Base-by-base conservation (phyloP, 495 filamentous ascomycete genomes). In the Aspergillus affinis region DNA sequence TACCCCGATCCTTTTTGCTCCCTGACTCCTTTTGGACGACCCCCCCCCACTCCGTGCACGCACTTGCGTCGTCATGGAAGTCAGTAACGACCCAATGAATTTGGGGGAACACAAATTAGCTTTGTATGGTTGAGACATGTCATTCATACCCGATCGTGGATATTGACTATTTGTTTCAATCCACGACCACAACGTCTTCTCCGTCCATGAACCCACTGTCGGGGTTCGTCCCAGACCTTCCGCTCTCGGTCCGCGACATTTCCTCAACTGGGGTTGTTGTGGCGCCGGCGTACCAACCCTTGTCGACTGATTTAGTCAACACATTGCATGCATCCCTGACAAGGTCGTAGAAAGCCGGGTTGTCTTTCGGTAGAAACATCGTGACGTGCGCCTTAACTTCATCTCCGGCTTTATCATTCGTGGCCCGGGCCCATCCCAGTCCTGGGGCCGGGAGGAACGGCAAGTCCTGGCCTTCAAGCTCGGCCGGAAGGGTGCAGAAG, bases 351-450 rank as follows among this genome's bases (percentile, higher is more conserved):
- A 92, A 96, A 15, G 84, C 89, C 12, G 91, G 89, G 69, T 98
- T 97, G 45, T 90, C 82, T 65, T 83, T 88, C 7, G 87, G 83
- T 55, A 84, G 77, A 64, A 98, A 98, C 92, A 98, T 97, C 51
- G 82, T 83, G 75, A 89, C 87, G 78, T 98, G 94, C 13, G 95
- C 93, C 61, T 77, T 76, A 8, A 85, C 84, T 76, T 98, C 94
- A 59, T 96, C 91, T 27, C 60, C 74, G 3, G 88, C 90, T 67
- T 82, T 84, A 59, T 92, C 83, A 72, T 98, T 98, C 51, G 90
- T 77, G 15, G 86, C 86, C 59, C 83, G 82, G 55, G 78, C 73
- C 85, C 88, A 93, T 61, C 78, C 76, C 41, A 80, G 61, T 8
- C 75, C 77, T 47, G 59, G 65, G 30, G 61, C 68, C 15, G 55